A percentile compares a stretch with the other conserved stretches of the same genome.
These are phyloP conservation scores for Graphilbum sp. DNA, from an alignment of 2,329 filamentous ascomycete genomes.

Conservation along the genomic window DNA sequence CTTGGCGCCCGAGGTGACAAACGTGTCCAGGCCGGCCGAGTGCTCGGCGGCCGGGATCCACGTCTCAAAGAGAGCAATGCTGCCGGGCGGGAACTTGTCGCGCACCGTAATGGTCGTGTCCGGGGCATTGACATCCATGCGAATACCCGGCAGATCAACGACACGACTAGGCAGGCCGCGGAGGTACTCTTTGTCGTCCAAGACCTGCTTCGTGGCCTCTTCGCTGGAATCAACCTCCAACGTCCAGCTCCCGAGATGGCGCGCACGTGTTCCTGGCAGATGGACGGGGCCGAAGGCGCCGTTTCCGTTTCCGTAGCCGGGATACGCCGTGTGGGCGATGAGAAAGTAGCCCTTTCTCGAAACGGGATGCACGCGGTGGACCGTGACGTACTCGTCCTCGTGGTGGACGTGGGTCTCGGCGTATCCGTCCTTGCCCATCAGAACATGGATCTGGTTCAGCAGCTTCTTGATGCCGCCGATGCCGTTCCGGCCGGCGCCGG, in stretches of 20 bases:
- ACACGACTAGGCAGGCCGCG: constrained; percentile 75
- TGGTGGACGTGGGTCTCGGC: constrained; percentile 95
- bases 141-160: constrained; percentile 55
- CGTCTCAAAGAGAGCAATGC: constrained; percentile 88
- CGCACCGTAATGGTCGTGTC: constrained; percentile 69
- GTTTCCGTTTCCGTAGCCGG: constrained; percentile 73
- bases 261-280: constrained; percentile 69
- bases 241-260: constrained; percentile 79
- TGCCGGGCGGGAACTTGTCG: constrained; percentile 78
- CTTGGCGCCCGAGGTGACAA: constrained; percentile 66
- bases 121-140: constrained; percentile 52
- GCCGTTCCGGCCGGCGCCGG: constrained; percentile 58
- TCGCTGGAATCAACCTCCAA: constrained; percentile 72
- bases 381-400: constrained; percentile 88
- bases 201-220: constrained; percentile 46
- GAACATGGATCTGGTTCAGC: constrained; percentile 82
- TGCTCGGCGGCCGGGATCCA: constrained; percentile 85
- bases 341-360: constrained; percentile 89
- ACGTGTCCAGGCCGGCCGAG: constrained; percentile 66
- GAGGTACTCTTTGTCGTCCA: constrained; percentile 54
- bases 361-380: constrained; percentile 84
- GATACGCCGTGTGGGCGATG: constrained; percentile 91
- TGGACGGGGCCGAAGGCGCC: constrained; percentile 65
- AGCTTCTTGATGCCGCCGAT: constrained; percentile 86
- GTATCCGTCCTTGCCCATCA: constrained; percentile 92